Conservation (phyloP, 2,329 filamentous ascomycete species). For the Cladophialophora exuberans region DNA sequence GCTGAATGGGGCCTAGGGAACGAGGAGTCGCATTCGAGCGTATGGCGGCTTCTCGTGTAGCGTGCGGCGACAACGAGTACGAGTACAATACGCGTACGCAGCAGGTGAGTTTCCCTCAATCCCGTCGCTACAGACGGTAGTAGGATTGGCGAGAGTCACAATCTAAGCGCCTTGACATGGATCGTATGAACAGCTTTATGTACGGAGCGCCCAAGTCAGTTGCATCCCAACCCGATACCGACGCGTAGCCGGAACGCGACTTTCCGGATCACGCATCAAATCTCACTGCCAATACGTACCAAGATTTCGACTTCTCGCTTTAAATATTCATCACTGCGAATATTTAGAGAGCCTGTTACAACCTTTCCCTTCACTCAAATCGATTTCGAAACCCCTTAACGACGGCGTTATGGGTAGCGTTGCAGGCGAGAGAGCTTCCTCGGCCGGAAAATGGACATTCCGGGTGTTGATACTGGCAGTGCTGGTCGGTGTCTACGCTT, state of each 20-base stretch:
- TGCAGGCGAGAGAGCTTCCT: neutral
- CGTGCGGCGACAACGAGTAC: too few species aligned
- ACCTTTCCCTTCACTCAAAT: neutral
- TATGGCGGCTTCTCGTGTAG: too few species aligned
- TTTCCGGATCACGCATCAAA: constrained; percentile 12
- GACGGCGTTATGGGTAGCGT: neutral
- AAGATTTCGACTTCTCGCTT: neutral
- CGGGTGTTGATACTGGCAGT: constrained; percentile 7
- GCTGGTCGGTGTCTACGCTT: constrained; percentile 6
- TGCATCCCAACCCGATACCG: too few species aligned
- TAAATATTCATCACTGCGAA: neutral
- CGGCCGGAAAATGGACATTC: constrained; percentile 1
- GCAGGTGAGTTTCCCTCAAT: too few species aligned
- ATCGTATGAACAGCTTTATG: too few species aligned
- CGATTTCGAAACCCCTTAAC: neutral
- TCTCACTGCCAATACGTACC: neutral
- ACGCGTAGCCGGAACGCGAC: neutral
- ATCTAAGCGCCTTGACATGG: too few species aligned
- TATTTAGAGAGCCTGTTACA: neutral
- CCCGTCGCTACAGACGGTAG: too few species aligned
- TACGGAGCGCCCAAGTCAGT: too few species aligned
- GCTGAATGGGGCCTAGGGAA: too few species aligned
- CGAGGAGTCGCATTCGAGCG: too few species aligned
- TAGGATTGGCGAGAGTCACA: too few species aligned
- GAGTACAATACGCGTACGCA: too few species aligned